Evolutionary conservation across 2,329 filamentous ascomycete genomes (phyloP).

Genomic region (Calonectria ilicicola): DNA sequence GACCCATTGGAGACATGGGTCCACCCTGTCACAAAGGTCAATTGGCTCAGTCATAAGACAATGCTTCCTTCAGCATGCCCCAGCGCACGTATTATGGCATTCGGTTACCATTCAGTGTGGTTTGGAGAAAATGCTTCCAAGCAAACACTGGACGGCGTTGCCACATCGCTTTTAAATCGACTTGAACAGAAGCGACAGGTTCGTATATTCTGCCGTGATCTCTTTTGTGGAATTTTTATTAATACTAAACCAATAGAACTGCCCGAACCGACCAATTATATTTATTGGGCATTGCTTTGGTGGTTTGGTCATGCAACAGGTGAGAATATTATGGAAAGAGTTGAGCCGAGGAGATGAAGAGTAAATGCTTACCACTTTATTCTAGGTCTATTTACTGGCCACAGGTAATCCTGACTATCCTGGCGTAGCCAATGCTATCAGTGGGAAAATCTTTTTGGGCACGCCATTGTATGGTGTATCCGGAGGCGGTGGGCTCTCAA

Average conservation of each 20-base stretch:
- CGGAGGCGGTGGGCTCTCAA: background rate
- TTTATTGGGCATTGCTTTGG: constrained; percentile 31
- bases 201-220: background rate
- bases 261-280: constrained; percentile 16
- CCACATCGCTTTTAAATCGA: constrained; percentile 1
- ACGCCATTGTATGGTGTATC: constrained; percentile 18
- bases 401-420: background rate
- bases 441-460: constrained; percentile 23
- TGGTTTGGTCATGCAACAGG: constrained; percentile 25
- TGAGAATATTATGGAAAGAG: background rate
- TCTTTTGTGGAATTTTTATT: background rate
- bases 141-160: constrained; percentile 7
- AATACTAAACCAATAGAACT: background rate
- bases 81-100: constrained; percentile 23
- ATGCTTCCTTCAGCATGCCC: constrained; percentile 26
- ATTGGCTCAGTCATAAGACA: constrained; percentile 16
- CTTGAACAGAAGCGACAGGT: background rate
- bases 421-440: constrained; percentile 1
- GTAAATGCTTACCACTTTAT: background rate
- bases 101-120: constrained; percentile 26
- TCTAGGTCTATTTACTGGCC: background rate
- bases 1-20: constrained; percentile 19
- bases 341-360: background rate
- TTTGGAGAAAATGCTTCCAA: constrained; percentile 17
- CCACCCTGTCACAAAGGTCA: background rate